Conservation (phyloP, 2,329 filamentous ascomycete genomes). For the Lecanicillium sp. region DNA sequence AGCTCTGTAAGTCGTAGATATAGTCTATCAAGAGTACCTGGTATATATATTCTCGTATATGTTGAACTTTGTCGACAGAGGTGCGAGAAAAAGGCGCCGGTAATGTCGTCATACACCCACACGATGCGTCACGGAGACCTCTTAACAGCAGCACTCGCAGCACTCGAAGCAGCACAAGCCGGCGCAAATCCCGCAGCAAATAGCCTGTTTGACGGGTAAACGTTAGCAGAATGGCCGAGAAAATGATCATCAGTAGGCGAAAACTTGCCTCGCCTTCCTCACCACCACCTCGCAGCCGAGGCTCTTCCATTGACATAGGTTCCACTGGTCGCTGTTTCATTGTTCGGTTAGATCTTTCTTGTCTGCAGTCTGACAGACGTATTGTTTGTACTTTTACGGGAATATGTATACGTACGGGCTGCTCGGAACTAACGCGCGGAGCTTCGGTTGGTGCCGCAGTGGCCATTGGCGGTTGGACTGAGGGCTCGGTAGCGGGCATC, state of each 20-base stretch:
- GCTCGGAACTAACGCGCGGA: conserved; percentile 20
- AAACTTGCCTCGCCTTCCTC: conserved; percentile 24
- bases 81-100: too few species aligned
- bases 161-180: conserved; percentile 32
- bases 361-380: conserved; percentile 3
- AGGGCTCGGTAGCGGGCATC: neutral
- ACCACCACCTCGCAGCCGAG: conserved; percentile 25
- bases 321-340: conserved; percentile 22
- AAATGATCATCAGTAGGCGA: too few species aligned
- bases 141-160: conserved; percentile 21
- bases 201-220: conserved; percentile 17
- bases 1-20: too few species aligned
- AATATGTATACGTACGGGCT: conserved; percentile 22
- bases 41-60: too few species aligned
- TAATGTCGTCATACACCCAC: too few species aligned
- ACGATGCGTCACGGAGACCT: too few species aligned
- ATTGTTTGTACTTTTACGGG: too few species aligned
- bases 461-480: conserved; percentile 7
- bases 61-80: too few species aligned
- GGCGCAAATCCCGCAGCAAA: conserved; percentile 32
- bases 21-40: too few species aligned
- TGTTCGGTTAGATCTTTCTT: conserved; percentile 2
- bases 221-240: conserved; percentile 4
- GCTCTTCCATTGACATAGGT: conserved; percentile 25
- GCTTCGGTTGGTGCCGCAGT: conserved; percentile 4